Base-by-base conservation (phyloP, 169 alveolate genomes). In the Eimeria sp. region DNA sequence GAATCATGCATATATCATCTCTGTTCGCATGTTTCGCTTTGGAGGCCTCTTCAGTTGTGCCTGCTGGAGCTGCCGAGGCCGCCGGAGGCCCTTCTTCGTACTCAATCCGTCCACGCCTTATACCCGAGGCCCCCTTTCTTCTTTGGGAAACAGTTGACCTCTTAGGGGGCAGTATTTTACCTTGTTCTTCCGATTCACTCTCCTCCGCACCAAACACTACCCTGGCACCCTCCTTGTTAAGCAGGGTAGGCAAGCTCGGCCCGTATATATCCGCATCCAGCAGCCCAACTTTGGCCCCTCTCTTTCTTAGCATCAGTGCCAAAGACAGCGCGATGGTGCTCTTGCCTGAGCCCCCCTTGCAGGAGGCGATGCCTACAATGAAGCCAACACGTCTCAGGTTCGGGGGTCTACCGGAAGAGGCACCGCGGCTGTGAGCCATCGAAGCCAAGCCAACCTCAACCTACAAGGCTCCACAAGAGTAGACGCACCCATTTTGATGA, bases 271-370 rank as follows among this genome's bases (percentile, higher is more conserved):
- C 99, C 30, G 99, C 99, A 96, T 99, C 99, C 95, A 98, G 98
- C 43, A 99, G 93, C 23, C 99, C 99, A 23, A 99, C 99, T 91
- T 96, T 98, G 23, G 98, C 98, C 25, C 99, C 99, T 30, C 97
- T 80, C 77, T 97, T 95, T 68, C 96, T 93, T 66, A 99, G 96
- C 49, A 99, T 96, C 94, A 97, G 98, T 20, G 99, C 99, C 66
- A 99, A 95, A 95, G 99, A 99, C 27, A 99, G 98, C 1, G 99
- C 99, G 9, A 98, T 98, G 9, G 99, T 98, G 56, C 99, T 98
- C 97, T 99, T 99, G 33, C 99, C 99, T 18, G 99, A 99, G 30
- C 99, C 99, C 49, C 99, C 99, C 96, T 99, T 99, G 89, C 99
- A 99, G 72, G 99, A 97, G n/a, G 99, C 97, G 25, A 99, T 98